Conservation (phyloP, 2,329 filamentous ascomycete species). For the Ophidiomyces ophidiicola region DNA sequence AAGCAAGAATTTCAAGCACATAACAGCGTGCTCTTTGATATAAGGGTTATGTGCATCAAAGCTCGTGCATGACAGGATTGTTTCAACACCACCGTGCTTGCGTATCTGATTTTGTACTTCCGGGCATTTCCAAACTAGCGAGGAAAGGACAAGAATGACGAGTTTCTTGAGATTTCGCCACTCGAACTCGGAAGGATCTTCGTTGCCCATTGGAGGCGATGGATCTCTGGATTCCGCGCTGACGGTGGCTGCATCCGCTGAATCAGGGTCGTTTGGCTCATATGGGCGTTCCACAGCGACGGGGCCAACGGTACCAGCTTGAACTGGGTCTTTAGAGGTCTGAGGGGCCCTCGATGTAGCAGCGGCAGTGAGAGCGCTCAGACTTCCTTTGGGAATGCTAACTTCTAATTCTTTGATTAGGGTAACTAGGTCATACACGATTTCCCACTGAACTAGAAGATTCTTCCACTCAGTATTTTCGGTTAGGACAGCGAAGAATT, state of each 20-base stretch:
- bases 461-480: slow-evolving; percentile 73
- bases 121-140: slow-evolving; percentile 74
- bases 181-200: slow-evolving; percentile 54
- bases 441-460: slow-evolving; percentile 83
- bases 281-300: slow-evolving; percentile 55
- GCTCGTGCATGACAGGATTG: slow-evolving; percentile 74
- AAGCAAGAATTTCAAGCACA: slow-evolving; percentile 65
- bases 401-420: slow-evolving; percentile 77
- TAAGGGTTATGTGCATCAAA: slow-evolving; percentile 92
- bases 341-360: slow-evolving; percentile 23
- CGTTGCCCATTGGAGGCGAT: slow-evolving; percentile 39
- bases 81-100: slow-evolving; percentile 71
- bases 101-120: slow-evolving; percentile 81
- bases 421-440: slow-evolving; percentile 76
- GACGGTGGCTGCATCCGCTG: slow-evolving; percentile 28
- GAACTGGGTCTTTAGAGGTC: slow-evolving; percentile 19
- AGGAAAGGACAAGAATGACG: slow-evolving; percentile 79
- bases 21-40: slow-evolving; percentile 79
- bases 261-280: slow-evolving; percentile 35
- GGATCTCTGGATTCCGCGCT: slow-evolving; percentile 35
- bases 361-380: slow-evolving; percentile 32
- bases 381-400: slow-evolving; percentile 70
- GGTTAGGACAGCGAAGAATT: slow-evolving; percentile 81
- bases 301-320: slow-evolving; percentile 24
- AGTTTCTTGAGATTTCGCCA: slow-evolving; percentile 84